phyloP scores from a whole-genome alignment of 495 filamentous ascomycete species.

The Cercophora samala region DNA sequence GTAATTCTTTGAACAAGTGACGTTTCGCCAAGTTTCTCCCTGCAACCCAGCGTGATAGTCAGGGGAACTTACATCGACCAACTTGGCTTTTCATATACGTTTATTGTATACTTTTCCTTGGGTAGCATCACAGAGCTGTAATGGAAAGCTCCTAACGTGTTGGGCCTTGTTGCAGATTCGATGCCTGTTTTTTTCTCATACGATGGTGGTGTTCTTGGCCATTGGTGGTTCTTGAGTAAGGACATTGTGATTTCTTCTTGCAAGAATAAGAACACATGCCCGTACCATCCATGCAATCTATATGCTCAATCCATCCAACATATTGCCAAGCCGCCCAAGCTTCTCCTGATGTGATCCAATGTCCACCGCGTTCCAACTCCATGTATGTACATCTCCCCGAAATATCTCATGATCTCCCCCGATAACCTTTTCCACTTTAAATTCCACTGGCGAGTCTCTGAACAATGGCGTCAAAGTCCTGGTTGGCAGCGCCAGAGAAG shows the following conservation, averaged over 20 bases:
- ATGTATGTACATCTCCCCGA: not conserved
- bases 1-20: too few relatives aligned
- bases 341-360: not conserved
- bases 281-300: not conserved
- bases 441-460: conserved; percentile 8
- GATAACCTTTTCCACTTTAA: not conserved
- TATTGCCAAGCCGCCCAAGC: too few relatives aligned
- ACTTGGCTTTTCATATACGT: not conserved
- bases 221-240: not conserved
- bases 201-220: not conserved
- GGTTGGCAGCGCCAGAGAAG: conserved; percentile 38
- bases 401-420: not conserved
- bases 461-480: conserved; percentile 36
- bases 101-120: not conserved
- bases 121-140: not conserved
- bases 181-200: not conserved
- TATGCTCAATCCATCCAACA: not conserved
- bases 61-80: not conserved
- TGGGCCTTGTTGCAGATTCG: not conserved
- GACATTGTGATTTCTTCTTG: not conserved
- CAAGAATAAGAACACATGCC: not conserved
- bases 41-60: not conserved
- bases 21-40: not conserved
- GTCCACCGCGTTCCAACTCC: not conserved
- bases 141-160: too few relatives aligned